Conservation (phyloP, 2,329 filamentous ascomycete species). For the Ramularia endophylla region DNA sequence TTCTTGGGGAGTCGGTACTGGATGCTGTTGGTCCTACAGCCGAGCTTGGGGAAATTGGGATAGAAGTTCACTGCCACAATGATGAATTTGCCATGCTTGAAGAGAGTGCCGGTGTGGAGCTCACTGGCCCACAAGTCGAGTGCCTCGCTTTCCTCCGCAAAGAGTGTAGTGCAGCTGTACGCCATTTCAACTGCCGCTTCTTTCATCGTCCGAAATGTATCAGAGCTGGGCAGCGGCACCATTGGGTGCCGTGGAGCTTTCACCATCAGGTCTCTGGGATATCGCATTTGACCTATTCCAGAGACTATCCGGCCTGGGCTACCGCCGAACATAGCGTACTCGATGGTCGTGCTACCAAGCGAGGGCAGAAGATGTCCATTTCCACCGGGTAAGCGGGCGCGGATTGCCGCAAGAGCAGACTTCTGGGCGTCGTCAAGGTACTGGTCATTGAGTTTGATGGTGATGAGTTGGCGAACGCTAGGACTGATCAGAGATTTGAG, state of each 20-base stretch:
- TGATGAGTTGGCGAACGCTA: too few relatives aligned
- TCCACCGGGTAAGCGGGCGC: conserved; percentile 12
- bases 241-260: conserved; percentile 5
- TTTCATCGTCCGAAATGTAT: conserved; percentile 12
- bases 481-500: too few relatives aligned
- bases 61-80: conserved; percentile 14
- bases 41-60: too few relatives aligned
- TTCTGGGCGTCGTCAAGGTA: too few relatives aligned
- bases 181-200: conserved; percentile 14
- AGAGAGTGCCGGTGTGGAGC: conserved; percentile 7
- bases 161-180: conserved; percentile 2
- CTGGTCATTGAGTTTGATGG: too few relatives aligned
- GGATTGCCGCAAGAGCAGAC: too few relatives aligned
- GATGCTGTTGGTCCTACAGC: too few relatives aligned
- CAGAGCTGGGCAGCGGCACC: conserved; percentile 9
- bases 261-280: background rate
- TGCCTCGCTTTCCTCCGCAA: conserved; percentile 7
- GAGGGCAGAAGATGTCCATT: conserved; percentile 3
- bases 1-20: too few relatives aligned
- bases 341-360: too few relatives aligned
- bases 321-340: too few relatives aligned
- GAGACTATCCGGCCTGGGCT: too few relatives aligned
- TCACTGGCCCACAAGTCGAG: conserved; percentile 5
- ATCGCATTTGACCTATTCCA: too few relatives aligned
- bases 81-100: conserved; percentile 1